A percentile compares a stretch with the other conserved stretches of the same genome.
phyloP scores from a whole-genome alignment of 1,284 basidiomycete genomes.

The Termitomyces sp. region DNA sequence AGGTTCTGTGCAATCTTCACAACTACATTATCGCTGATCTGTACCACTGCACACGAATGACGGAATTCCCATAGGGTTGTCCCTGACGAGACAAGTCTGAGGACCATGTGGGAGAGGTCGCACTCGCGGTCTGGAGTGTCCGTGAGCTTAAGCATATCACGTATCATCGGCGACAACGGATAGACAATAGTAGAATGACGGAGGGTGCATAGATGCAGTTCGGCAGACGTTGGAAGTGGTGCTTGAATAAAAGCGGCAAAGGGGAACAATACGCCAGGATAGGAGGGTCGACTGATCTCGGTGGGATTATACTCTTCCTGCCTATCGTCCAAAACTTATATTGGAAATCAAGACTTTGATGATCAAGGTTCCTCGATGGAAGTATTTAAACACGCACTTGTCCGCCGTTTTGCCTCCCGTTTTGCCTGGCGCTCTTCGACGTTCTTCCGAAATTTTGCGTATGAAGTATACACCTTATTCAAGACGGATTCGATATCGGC shows the following conservation, averaged over 20 bases:
- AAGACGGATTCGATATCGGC: background rate
- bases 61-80: background rate
- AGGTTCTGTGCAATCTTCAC: background rate
- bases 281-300: background rate
- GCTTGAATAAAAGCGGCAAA: background rate
- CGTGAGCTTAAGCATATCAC: background rate
- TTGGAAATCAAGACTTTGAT: background rate
- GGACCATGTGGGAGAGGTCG: background rate
- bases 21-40: background rate
- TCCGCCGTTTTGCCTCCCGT: background rate
- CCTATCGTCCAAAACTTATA: background rate
- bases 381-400: background rate
- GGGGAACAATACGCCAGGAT: background rate
- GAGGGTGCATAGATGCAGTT: background rate
- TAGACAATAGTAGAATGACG: background rate
- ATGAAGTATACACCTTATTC: background rate
- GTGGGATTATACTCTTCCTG: background rate
- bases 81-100: background rate
- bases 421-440: background rate
- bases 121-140: background rate
- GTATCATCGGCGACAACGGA: background rate
- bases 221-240: background rate
- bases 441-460: background rate
- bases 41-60: background rate
- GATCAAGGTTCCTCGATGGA: background rate